Conservation (phyloP, 768 basidiomycete species). For the Agrocybe pediades region DNA sequence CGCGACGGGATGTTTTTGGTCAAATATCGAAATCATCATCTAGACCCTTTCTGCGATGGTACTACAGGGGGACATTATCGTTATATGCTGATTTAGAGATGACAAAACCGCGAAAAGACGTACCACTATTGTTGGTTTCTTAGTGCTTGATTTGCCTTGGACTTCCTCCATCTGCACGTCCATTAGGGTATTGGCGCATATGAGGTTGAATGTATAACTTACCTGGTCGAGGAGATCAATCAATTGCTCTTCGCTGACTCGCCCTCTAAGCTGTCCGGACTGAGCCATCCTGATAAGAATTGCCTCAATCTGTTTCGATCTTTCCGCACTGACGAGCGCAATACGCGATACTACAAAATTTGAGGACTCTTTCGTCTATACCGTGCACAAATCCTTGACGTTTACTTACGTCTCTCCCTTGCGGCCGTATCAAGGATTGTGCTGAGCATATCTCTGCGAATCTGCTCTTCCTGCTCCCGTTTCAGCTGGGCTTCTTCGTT, state of each 20-base stretch:
- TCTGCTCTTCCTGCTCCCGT: slow-evolving; percentile 69
- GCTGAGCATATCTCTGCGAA: slow-evolving; percentile 74
- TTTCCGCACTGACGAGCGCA: slow-evolving; percentile 79
- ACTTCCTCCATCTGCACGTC: slow-evolving; percentile 29
- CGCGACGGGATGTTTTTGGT: background rate
- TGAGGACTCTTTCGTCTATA: background rate
- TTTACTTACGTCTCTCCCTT: slow-evolving; percentile 71
- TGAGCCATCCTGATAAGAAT: slow-evolving; percentile 84
- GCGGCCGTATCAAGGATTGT: slow-evolving; percentile 79
- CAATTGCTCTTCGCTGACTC: slow-evolving; percentile 79
- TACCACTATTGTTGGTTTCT: slow-evolving; percentile 64
- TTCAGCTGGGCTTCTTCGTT: slow-evolving; percentile 52
- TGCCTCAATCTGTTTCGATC: slow-evolving; percentile 78
- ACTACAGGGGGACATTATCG: slow-evolving; percentile 33
- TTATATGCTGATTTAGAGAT: background rate
- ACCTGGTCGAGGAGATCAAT: slow-evolving; percentile 89
- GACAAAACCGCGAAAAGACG: slow-evolving; percentile 13
- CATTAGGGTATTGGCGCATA: background rate
- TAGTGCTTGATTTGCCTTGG: slow-evolving; percentile 47
- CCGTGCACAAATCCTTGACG: background rate
- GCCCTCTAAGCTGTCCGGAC: slow-evolving; percentile 74
- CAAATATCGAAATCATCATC: slow-evolving; percentile 64
- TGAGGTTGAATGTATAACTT: slow-evolving; percentile 9
- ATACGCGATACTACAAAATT: slow-evolving; percentile 74
- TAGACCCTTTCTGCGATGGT: slow-evolving; percentile 64